phyloP scores from a whole-genome alignment of 192 early-diverging fungal genomes.

The Coemansia sp. region DNA sequence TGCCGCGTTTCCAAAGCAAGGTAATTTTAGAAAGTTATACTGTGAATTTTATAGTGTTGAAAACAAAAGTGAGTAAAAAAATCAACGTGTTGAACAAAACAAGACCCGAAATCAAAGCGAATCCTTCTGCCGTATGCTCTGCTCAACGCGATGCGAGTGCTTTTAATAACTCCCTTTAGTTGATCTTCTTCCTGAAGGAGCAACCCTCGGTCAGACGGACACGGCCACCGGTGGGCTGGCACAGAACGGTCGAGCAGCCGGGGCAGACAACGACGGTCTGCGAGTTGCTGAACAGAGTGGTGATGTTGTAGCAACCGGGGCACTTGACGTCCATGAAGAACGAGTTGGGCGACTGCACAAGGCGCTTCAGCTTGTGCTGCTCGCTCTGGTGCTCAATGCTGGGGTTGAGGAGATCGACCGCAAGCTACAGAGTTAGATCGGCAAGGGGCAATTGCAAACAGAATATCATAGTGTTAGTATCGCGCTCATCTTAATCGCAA shows the following conservation, averaged over 20 bases:
- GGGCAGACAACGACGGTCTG: constrained; percentile 97
- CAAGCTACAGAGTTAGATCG: constrained; percentile 68
- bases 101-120: not conserved
- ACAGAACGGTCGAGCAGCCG: constrained; percentile 94
- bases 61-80: not conserved
- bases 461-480: not conserved
- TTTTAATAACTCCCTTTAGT: constrained; percentile 46
- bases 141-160: too few species aligned
- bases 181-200: constrained; percentile 79
- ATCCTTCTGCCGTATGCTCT: too few species aligned
- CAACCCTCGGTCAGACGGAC: constrained; percentile 94
- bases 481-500: too few species aligned
- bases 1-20: too few species aligned
- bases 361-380: constrained; percentile 93
- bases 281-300: constrained; percentile 99
- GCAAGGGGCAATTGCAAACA: too few species aligned
- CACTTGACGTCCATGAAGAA: constrained; percentile 99
- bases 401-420: constrained; percentile 94
- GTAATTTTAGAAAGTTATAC: not conserved
- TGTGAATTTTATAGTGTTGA: not conserved
- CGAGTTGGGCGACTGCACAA: constrained; percentile 95
- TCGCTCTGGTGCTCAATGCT: constrained; percentile 68
- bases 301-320: constrained; percentile 94
- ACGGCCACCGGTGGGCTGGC: constrained; percentile 98
- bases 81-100: not conserved